A percentile compares a stretch with the other conserved stretches of the same genome.
phyloP scores from a whole-genome alignment of 1,284 basidiomycete genomes.

The Marasmius tenuissimus region DNA sequence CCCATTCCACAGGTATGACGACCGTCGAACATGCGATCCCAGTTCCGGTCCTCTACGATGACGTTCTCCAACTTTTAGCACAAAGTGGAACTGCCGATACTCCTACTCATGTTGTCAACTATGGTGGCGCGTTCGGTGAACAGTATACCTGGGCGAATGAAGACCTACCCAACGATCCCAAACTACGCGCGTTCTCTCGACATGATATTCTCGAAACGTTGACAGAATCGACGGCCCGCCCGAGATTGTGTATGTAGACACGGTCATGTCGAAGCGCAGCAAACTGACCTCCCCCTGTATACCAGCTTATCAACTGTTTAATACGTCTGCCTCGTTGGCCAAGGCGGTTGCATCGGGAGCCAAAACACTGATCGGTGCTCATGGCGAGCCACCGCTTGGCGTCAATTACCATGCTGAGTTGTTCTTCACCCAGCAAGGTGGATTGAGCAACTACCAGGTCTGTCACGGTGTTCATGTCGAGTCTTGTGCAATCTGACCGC shows the following conservation, averaged over 20 bases:
- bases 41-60: constrained; percentile 63
- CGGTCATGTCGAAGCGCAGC: neutral
- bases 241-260: constrained; percentile 50
- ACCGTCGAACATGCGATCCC: constrained; percentile 72
- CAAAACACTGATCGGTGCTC: constrained; percentile 66
- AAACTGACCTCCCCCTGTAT: neutral
- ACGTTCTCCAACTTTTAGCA: constrained; percentile 59
- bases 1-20: constrained; percentile 62
- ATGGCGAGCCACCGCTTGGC: constrained; percentile 73
- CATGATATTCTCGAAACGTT: constrained; percentile 65
- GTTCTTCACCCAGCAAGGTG: constrained; percentile 60
- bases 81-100: constrained; percentile 68
- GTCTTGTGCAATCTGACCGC: neutral
- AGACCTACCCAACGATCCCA: constrained; percentile 63
- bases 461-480: neutral
- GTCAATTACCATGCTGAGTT: constrained; percentile 76
- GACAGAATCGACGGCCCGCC: constrained; percentile 60
- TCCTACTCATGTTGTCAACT: constrained; percentile 74
- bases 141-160: constrained; percentile 64
- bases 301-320: constrained; percentile 63
- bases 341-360: constrained; percentile 66
- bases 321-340: constrained; percentile 64
- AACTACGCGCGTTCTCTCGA: constrained; percentile 59
- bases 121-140: constrained; percentile 68
- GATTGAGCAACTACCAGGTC: constrained; percentile 53